A percentile compares a stretch with the other conserved stretches of the same genome.
Evolutionary conservation across 225 moss, liverwort and hornwort genomes (phyloP).

Genomic region (Ulota crispa): DNA sequence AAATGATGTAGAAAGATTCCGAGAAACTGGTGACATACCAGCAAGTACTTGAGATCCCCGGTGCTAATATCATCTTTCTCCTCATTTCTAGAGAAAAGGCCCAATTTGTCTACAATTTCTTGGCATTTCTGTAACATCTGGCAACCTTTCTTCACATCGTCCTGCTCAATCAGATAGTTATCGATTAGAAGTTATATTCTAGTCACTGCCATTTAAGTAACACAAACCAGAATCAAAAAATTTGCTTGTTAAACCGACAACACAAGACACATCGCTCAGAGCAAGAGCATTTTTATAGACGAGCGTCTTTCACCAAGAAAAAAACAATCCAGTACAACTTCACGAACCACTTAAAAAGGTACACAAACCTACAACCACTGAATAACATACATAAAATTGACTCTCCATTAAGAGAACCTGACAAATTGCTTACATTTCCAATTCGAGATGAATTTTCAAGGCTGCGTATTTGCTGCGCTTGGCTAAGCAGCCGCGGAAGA

Average conservation of each 20-base stretch:
- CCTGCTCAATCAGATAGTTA: constrained; percentile 45
- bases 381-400: neutral
- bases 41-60: constrained; percentile 82
- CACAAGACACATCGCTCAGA: neutral
- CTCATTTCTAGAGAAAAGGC: constrained; percentile 89
- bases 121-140: constrained; percentile 67
- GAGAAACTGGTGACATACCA: constrained; percentile 36
- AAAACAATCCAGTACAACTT: neutral
- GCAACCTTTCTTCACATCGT: constrained; percentile 70
- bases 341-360: neutral
- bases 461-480: constrained; percentile 63
- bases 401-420: neutral
- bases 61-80: constrained; percentile 97
- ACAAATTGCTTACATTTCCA: constrained; percentile 46
- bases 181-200: neutral
- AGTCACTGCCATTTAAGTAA: neutral
- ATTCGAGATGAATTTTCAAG: constrained; percentile 57
- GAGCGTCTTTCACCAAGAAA: neutral
- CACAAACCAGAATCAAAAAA: neutral
- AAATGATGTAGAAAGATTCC: neutral
- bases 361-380: neutral
- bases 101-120: constrained; percentile 80
- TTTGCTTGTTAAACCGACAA: neutral
- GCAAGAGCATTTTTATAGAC: neutral
- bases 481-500: constrained; percentile 75